A percentile compares a stretch with the other conserved stretches of the same genome.
Conservation (phyloP, 1,139 yeast genomes). For the Geotrichum candidum region DNA sequence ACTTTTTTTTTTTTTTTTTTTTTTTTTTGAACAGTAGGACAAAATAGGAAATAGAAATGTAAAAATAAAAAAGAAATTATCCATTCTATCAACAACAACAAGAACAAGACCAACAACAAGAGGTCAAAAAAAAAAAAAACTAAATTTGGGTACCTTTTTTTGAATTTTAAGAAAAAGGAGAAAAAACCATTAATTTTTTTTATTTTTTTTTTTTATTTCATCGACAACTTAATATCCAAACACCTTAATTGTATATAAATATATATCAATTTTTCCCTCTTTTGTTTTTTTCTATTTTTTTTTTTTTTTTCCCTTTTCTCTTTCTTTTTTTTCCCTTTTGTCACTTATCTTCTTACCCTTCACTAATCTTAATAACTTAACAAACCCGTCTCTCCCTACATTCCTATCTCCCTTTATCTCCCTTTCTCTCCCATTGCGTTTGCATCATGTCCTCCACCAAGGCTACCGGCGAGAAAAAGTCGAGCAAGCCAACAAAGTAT, state of each 20-base stretch:
- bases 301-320: slow-evolving; percentile 40
- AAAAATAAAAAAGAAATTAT: not conserved
- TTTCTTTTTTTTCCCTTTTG: slow-evolving; percentile 38
- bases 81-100: too few relatives aligned
- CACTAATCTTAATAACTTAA: not conserved
- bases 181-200: not conserved
- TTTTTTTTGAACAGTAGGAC: not conserved
- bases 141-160: not conserved
- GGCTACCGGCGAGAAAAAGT: not conserved
- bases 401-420: not conserved
- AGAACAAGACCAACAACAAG: not conserved
- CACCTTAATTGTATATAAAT: not conserved
- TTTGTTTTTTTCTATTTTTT: not conserved
- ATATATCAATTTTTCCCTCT: not conserved
- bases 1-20: too few relatives aligned
- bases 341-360: not conserved
- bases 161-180: not conserved
- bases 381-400: not conserved
- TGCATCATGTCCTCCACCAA: not conserved
- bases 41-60: not conserved
- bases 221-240: not conserved
- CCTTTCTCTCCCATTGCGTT: not conserved
- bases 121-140: not conserved
- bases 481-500: slow-evolving; percentile 31
- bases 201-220: too few relatives aligned